Evolutionary conservation across 192 early-diverging fungal genomes (phyloP), one percentile per base, ranked within the genome.

Genomic region (Paraglomus brasilianum): DNA sequence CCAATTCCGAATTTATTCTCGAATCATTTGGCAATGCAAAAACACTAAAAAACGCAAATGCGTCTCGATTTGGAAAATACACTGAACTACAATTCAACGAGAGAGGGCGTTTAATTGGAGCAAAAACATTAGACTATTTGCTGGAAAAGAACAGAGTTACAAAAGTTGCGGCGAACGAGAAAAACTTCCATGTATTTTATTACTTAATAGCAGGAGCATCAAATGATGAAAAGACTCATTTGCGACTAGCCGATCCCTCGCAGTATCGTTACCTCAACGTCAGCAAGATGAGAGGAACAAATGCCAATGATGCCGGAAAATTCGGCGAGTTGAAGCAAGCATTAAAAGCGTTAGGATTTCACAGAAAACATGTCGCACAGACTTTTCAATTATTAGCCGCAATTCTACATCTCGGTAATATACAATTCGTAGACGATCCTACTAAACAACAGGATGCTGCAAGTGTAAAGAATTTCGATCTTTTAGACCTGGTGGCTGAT

Each of bases 111-210:
- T 84, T 95, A 66, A 84, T 95, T 17, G 96, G 96, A 8, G 88
- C 90, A 15, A 94, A 92, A 75, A 83, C 88, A 69, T 81, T 96
- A 73, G 88, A 92, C 74, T 95, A 94, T 72, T 82, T 96, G 66
- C 78, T 98, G 24, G 95, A 98, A 64, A 93, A 93, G 75, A 77
- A 75, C 45, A 87, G 95, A 5, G 87, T 97, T 39, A 82, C 87
- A 5, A 79, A 82, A 3, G 56, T 77, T 1, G 75, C 72, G 13
- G 70, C 82, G 40, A 83, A 83, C 66, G 94, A 95, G 63, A 86
- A 91, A 62, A 94, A 88, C 78, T 99, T 96, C 81, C 93, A 98
- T 74, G 89, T 97, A 39, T 95, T 99, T 74, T 95, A 99, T 81
- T 91, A 95, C 72, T 79, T 99, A 36, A 83, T 97, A 5, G 88